A percentile compares a stretch with the other conserved stretches of the same genome.
These are phyloP conservation scores for Flaveria robusta DNA, from an alignment of 129 eudicot species.

Conservation along the genomic window DNA sequence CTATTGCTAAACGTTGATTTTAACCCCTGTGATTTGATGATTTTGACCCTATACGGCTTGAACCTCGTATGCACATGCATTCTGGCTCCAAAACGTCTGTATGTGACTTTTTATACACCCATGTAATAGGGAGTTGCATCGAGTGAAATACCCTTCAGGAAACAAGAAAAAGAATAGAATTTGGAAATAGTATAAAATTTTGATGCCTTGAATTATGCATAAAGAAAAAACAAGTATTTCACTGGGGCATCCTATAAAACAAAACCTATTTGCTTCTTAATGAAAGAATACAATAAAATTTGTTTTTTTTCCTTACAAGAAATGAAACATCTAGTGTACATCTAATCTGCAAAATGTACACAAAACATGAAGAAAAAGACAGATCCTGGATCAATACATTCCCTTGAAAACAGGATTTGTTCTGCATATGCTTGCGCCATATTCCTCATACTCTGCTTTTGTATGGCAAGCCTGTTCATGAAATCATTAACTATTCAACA, in stretches of 20 bases:
- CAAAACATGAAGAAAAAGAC: constrained; percentile 15
- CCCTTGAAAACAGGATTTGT: constrained; percentile 99
- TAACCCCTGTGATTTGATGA: too few relatives aligned
- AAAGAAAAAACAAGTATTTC: constrained; percentile 27
- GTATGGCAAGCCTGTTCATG: constrained; percentile 90
- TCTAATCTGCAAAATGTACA: constrained; percentile 47
- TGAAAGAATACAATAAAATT: constrained; percentile 52
- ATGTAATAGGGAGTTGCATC: background rate
- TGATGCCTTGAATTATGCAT: constrained; percentile 36
- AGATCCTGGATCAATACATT: constrained; percentile 58
- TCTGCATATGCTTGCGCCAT: constrained; percentile 97
- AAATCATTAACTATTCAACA: background rate
- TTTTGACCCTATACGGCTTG: too few relatives aligned
- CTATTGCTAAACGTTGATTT: too few relatives aligned
- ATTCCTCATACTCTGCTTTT: constrained; percentile 96
- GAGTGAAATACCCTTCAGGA: background rate
- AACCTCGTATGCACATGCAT: too few relatives aligned
- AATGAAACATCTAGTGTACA: constrained; percentile 47
- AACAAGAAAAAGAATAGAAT: constrained; percentile 1
- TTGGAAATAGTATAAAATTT: constrained; percentile 19
- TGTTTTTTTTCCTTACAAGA: constrained; percentile 33
- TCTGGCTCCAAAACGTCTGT: too few relatives aligned
- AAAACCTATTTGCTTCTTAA: constrained; percentile 39
- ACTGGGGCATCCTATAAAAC: constrained; percentile 28
- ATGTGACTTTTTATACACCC: too few relatives aligned